These are phyloP conservation scores for Neoscytalidium dimidiatum DNA, from an alignment of 2,329 filamentous ascomycete species.

Conservation along the genomic window DNA sequence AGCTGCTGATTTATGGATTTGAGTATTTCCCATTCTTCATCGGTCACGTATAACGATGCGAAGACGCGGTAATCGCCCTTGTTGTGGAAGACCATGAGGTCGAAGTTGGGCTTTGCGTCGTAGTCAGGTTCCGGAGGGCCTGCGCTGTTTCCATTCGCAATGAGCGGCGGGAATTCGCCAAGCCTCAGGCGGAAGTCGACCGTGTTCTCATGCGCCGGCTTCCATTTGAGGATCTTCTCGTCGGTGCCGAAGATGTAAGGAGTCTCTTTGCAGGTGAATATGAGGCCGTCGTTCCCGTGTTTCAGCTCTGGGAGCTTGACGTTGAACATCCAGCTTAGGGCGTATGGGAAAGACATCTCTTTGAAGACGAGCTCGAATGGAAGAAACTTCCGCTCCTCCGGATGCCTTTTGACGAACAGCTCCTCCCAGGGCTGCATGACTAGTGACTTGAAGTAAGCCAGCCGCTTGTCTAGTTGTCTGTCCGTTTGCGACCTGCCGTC, in stretches of 20 bases:
- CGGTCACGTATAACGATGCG: constrained; percentile 42
- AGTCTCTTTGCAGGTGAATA: constrained; percentile 92
- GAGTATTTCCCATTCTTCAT: constrained; percentile 79
- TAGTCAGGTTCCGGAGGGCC: constrained; percentile 77
- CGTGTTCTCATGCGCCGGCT: constrained; percentile 91
- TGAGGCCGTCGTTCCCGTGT: constrained; percentile 94
- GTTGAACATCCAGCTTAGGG: constrained; percentile 75
- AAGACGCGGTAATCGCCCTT: constrained; percentile 59
- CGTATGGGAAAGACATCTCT: constrained; percentile 85
- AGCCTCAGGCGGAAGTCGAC: constrained; percentile 86
- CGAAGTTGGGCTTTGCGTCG: constrained; percentile 72
- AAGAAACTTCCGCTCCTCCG: constrained; percentile 68
- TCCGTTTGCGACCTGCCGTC: constrained; percentile 76
- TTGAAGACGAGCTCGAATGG: constrained; percentile 87
- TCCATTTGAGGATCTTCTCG: constrained; percentile 95
- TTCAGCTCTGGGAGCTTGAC: constrained; percentile 79
- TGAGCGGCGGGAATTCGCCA: constrained; percentile 67
- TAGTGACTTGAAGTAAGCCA: constrained; percentile 80
- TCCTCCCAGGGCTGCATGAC: constrained; percentile 71
- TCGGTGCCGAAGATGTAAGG: constrained; percentile 90
- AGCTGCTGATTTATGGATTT: constrained; percentile 74
- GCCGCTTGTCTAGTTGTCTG: constrained; percentile 80
- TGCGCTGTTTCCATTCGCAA: constrained; percentile 54
- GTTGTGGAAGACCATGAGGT: constrained; percentile 71
- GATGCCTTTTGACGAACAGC: constrained; percentile 59